Percentiles rank a stretch among this genome's conserved stretches.
Evolutionary conservation across 106 monocot genomes (phyloP).

Genomic region (Platanthera zijinensis): DNA sequence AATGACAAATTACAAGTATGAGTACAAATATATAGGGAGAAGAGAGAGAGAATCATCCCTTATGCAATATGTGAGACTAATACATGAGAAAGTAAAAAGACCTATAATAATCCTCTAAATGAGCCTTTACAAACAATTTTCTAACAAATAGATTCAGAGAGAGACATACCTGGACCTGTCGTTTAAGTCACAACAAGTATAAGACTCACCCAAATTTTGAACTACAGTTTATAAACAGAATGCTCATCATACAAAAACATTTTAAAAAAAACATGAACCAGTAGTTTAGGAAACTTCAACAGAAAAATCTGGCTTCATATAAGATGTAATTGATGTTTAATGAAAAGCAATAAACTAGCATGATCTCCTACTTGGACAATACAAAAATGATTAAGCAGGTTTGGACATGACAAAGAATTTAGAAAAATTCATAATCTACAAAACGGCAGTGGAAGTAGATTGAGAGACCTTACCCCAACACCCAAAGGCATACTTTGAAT

Average conservation of each 20-base stretch:
- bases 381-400: neutral
- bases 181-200: neutral
- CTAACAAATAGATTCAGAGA: too few species aligned
- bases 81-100: too few species aligned
- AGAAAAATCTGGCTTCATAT: neutral
- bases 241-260: neutral
- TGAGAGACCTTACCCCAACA: constrained; percentile 44
- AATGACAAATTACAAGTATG: too few species aligned
- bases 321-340: neutral
- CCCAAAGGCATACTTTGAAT: constrained; percentile 56
- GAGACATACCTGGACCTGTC: neutral
- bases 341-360: neutral
- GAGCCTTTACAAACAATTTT: too few species aligned
- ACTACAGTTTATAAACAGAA: neutral
- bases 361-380: neutral
- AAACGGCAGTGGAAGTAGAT: neutral
- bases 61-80: too few species aligned
- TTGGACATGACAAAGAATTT: neutral
- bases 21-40: too few species aligned
- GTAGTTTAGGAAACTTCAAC: neutral
- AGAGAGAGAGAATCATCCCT: too few species aligned
- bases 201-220: neutral
- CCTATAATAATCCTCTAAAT: too few species aligned
- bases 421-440: neutral
- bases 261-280: neutral